A percentile compares a stretch with the other conserved stretches of the same genome.
Evolutionary conservation across 1,284 basidiomycete species (phyloP).

Genomic region (Dichomitus squalens): DNA sequence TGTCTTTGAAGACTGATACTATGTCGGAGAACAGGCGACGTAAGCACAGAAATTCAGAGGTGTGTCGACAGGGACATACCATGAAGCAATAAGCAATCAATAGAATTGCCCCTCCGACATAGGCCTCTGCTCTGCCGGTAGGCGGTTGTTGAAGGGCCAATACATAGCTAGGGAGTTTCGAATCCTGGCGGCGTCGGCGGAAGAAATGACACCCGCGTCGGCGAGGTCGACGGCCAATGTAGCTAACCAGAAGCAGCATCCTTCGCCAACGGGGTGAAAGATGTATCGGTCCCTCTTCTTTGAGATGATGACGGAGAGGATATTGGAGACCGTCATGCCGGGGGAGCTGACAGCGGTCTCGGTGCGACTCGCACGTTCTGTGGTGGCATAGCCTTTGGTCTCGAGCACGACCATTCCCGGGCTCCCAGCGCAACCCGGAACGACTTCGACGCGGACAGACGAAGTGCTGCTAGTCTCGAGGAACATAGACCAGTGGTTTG

Average conservation of each 20-base stretch:
- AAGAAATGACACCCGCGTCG: background rate
- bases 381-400: background rate
- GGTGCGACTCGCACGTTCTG: background rate
- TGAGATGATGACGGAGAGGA: background rate
- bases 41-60: no score
- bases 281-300: constrained; percentile 2
- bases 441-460: constrained; percentile 2
- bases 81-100: background rate
- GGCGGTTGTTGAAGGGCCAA: background rate
- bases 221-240: background rate
- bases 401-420: constrained; percentile 3
- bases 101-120: background rate
- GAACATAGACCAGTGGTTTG: constrained; percentile 7
- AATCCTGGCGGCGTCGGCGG: background rate
- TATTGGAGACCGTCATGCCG: background rate
- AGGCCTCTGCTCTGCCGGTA: background rate
- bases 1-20: no score
- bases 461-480: background rate
- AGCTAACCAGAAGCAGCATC: constrained; percentile 4
- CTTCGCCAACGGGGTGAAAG: constrained; percentile 2
- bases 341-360: background rate
- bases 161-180: background rate
- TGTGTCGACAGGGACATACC: background rate
- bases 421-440: background rate
- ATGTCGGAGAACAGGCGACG: no score